Conservation (phyloP, 768 basidiomycete species). For the Suillus discolor region DNA sequence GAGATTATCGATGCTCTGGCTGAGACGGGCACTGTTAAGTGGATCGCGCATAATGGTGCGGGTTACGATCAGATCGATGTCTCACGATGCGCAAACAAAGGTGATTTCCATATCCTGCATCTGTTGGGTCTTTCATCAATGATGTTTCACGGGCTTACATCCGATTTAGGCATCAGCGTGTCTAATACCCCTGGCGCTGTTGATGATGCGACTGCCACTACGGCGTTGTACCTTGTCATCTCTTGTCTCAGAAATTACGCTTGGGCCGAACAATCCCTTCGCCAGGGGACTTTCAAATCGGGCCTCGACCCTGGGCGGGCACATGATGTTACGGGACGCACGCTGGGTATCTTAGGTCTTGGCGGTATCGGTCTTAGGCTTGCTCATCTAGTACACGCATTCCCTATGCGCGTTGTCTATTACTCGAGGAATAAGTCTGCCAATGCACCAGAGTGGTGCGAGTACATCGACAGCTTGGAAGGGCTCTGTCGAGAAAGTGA, state of each 20-base stretch:
- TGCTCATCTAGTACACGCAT: slow-evolving; percentile 71
- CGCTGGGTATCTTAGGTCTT: slow-evolving; percentile 73
- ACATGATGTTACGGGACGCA: slow-evolving; percentile 69
- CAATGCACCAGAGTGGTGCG: slow-evolving; percentile 70
- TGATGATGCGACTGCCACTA: slow-evolving; percentile 89
- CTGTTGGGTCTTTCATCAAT: not conserved
- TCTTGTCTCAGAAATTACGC: slow-evolving; percentile 77
- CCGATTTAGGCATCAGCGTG: slow-evolving; percentile 53
- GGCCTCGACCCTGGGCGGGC: slow-evolving; percentile 46
- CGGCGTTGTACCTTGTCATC: slow-evolving; percentile 81
- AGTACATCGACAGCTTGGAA: slow-evolving; percentile 69
- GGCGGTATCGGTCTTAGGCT: slow-evolving; percentile 77
- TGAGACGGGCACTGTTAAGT: slow-evolving; percentile 55
- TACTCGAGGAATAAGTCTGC: slow-evolving; percentile 61
- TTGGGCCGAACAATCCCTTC: slow-evolving; percentile 54
- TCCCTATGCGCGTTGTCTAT: slow-evolving; percentile 91
- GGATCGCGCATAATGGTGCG: slow-evolving; percentile 92
- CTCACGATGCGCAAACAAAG: slow-evolving; percentile 66
- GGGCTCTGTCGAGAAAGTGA: slow-evolving; percentile 73
- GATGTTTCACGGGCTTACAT: not conserved
- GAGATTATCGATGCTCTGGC: slow-evolving; percentile 75
- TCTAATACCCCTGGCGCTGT: slow-evolving; percentile 92
- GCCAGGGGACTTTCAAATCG: slow-evolving; percentile 63
- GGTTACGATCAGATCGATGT: slow-evolving; percentile 92
- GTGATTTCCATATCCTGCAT: slow-evolving; percentile 35